These are phyloP conservation scores for Cladosporium sp. DNA, from an alignment of 2,329 filamentous ascomycete genomes.

Conservation along the genomic window DNA sequence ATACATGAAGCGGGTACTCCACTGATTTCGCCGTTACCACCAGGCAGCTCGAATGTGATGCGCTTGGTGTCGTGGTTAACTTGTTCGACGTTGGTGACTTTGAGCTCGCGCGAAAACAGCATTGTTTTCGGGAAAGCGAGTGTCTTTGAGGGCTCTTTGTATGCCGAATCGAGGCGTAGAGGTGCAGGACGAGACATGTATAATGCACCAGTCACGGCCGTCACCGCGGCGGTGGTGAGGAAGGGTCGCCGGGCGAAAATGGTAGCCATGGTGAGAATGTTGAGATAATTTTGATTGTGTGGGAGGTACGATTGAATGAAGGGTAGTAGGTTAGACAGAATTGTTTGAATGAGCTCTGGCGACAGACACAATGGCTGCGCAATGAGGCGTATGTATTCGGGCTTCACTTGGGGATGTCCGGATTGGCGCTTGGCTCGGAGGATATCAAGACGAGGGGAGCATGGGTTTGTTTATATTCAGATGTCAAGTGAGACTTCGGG, in stretches of 20 bases:
- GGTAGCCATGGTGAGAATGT: slow-evolving; percentile 13
- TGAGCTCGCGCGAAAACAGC: slow-evolving; percentile 29
- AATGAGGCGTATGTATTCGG: not conserved
- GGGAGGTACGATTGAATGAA: not conserved
- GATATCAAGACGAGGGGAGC: not conserved
- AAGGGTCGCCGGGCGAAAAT: slow-evolving; percentile 15
- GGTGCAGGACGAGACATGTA: slow-evolving; percentile 14
- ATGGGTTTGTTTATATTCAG: not conserved
- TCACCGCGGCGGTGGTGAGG: slow-evolving; percentile 12
- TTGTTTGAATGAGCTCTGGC: too few relatives aligned
- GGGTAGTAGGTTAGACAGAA: too few relatives aligned
- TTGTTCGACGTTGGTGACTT: slow-evolving; percentile 27
- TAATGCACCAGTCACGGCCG: slow-evolving; percentile 12
- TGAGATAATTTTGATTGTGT: too few relatives aligned
- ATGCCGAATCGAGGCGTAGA: slow-evolving; percentile 25
- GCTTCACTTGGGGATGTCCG: not conserved
- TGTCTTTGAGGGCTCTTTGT: slow-evolving; percentile 22
- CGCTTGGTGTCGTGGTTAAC: slow-evolving; percentile 31
- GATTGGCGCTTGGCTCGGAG: slow-evolving; percentile 3
- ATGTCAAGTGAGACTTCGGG: not conserved
- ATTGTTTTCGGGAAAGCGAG: slow-evolving; percentile 28
- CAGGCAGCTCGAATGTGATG: slow-evolving; percentile 29
- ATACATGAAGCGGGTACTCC: slow-evolving; percentile 28
- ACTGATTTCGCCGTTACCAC: slow-evolving; percentile 25
- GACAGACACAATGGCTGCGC: not conserved